These are phyloP conservation scores for Claviceps pazoutovae DNA, from an alignment of 2,329 filamentous ascomycete genomes.

Conservation along the genomic window DNA sequence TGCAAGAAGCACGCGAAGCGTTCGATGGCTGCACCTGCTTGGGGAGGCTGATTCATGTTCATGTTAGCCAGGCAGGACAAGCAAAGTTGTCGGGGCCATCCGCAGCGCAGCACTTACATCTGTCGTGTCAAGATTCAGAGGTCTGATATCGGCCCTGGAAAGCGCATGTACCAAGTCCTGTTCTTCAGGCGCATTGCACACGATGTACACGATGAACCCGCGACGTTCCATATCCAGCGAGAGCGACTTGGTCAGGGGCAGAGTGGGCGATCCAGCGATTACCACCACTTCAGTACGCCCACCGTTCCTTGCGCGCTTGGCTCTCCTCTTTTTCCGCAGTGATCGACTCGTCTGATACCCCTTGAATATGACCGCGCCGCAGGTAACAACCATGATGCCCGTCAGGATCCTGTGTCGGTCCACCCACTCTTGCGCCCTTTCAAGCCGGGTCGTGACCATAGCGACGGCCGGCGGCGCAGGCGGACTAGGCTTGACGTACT, in stretches of 20 bases:
- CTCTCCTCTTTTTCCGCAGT: conserved; percentile 55
- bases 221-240: conserved; percentile 77
- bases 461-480: conserved; percentile 23
- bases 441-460: conserved; percentile 24
- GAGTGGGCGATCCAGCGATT: conserved; percentile 72
- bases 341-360: conserved; percentile 38
- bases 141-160: conserved; percentile 66
- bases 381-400: conserved; percentile 54
- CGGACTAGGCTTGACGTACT: conserved; percentile 48
- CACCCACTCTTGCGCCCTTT: conserved; percentile 58
- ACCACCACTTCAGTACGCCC: conserved; percentile 77
- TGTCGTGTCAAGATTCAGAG: conserved; percentile 70
- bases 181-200: conserved; percentile 74
- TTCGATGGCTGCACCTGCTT: conserved; percentile 53
- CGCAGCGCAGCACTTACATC: conserved; percentile 40
- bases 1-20: conserved; percentile 60
- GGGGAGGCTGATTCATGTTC: conserved; percentile 40
- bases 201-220: conserved; percentile 86
- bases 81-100: neutral
- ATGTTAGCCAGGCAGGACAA: neutral
- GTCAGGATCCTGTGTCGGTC: conserved; percentile 58
- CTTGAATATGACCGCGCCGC: conserved; percentile 49
- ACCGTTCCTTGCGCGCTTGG: conserved; percentile 66
- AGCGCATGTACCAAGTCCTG: conserved; percentile 65
- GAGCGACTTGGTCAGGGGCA: conserved; percentile 72